Evolutionary conservation across 2,329 filamentous ascomycete genomes (phyloP).

Genomic region (Xylaria sp.): DNA sequence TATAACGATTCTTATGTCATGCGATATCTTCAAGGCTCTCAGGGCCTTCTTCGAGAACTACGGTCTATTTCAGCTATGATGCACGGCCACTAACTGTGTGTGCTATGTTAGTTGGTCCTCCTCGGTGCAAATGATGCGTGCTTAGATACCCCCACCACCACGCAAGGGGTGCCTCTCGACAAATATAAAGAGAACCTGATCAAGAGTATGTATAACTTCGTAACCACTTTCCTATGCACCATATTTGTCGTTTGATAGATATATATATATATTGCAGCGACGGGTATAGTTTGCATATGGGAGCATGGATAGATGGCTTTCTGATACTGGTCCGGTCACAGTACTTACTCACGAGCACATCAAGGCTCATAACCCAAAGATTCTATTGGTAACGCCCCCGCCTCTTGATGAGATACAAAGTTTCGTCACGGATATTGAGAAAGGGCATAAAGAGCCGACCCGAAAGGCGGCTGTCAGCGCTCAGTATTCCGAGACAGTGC

Average conservation of each 20-base stretch:
- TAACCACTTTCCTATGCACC: not conserved
- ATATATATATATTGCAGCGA: not conserved
- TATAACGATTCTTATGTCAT: not conserved
- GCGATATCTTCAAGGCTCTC: conserved; percentile 25
- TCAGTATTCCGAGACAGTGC: conserved; percentile 68
- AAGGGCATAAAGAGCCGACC: conserved; percentile 57
- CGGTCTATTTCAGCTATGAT: not conserved
- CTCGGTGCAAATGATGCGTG: conserved; percentile 93
- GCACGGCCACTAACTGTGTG: conserved; percentile 6
- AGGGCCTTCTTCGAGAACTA: conserved; percentile 22
- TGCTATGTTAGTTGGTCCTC: conserved; percentile 70
- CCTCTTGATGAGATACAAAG: conserved; percentile 82
- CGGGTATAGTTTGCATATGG: not conserved
- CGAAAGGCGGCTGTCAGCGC: conserved; percentile 62
- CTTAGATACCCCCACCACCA: conserved; percentile 68
- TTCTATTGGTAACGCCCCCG: conserved; percentile 84
- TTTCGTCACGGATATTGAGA: conserved; percentile 58
- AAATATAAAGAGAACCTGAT: conserved; percentile 79
- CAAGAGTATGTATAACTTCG: conserved; percentile 41
- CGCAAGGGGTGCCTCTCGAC: conserved; percentile 82
- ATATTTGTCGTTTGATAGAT: not conserved
- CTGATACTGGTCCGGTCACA: conserved; percentile 70
- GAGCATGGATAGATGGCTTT: not conserved
- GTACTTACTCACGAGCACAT: conserved; percentile 78
- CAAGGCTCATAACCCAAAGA: conserved; percentile 74